Base-by-base conservation (phyloP, 2,329 filamentous ascomycete genomes). In the Penicillium sp. region DNA sequence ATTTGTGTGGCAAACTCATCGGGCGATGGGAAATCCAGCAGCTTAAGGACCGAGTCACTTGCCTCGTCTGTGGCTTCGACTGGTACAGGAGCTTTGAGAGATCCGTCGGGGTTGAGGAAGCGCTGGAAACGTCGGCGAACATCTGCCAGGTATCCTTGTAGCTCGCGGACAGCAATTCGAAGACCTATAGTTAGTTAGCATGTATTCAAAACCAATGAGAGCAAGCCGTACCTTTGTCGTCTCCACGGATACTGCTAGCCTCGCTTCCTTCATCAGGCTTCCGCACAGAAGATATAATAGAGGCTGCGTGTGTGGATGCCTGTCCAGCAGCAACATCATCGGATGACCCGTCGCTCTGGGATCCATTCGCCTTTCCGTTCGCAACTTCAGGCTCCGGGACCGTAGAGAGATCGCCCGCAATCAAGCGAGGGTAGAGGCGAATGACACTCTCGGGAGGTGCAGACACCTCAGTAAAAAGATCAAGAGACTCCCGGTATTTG, bases 401-500 rank as follows among this genome's bases (percentile, higher is more conserved):
- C 1, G 79, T 81, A 0, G 91, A 91, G 2, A 96, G 75, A 25
- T 90, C 85, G 0, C 94, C 94, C 1, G 93, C 89, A 61, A 99
- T 95, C 9, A 86, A 80, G 57, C 81, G 86, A 2, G 94, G 94
- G 64, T 91, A 99, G 10, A 97, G 75, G 39, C 84, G 85, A 58
- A 99, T 86, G 3, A 97, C 94, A 48, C 90, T 82, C 69, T 95
- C 91, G 0, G 94, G 93, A 0, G 94, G 90, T 0, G 94, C 92
- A 64, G 90, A 86, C 3, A 97, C 91, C 51, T 94, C 88, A 4
- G 90, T 90, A 74, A 97, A 97, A 2, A 99, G 76, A 63, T 97
- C 92, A 76, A 99, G 82, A 1, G 93, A 88, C 47, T 91, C 87
- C 38, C 87, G 83, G 68, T 92, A 99, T 68, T 89, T 95, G 64